These are phyloP conservation scores for Purshia tridentata DNA, from an alignment of 306 rosid genomes.

Conservation along the genomic window DNA sequence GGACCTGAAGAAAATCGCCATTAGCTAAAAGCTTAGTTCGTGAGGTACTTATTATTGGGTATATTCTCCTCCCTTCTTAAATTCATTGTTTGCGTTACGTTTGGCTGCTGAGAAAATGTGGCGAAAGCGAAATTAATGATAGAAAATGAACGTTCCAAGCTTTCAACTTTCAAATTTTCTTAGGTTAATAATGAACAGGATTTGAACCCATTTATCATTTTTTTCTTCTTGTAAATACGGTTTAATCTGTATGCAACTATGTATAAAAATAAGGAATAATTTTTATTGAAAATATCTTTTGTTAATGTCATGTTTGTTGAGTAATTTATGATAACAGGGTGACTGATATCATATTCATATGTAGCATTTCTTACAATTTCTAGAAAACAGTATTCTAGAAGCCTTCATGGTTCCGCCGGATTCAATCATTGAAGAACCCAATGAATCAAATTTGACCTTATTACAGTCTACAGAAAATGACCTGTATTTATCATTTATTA, in stretches of 20 bases:
- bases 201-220: too few relatives aligned
- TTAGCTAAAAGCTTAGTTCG: background rate
- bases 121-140: background rate
- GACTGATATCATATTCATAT: too few relatives aligned
- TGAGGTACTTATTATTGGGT: background rate
- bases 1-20: too few relatives aligned
- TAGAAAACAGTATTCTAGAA: too few relatives aligned
- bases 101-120: conserved; percentile 7
- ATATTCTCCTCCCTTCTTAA: background rate
- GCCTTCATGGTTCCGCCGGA: too few relatives aligned
- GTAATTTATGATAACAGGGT: too few relatives aligned
- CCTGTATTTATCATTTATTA: conserved; percentile 8
- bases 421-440: background rate
- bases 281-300: too few relatives aligned
- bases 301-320: too few relatives aligned
- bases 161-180: background rate
- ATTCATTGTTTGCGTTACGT: background rate
- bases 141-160: background rate
- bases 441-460: background rate
- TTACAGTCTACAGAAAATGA: conserved; percentile 8
- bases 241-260: too few relatives aligned
- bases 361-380: too few relatives aligned
- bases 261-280: too few relatives aligned
- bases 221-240: too few relatives aligned
- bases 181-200: background rate